phyloP scores from a whole-genome alignment of 495 filamentous ascomycete species.

The Trichoderma reesei region DNA sequence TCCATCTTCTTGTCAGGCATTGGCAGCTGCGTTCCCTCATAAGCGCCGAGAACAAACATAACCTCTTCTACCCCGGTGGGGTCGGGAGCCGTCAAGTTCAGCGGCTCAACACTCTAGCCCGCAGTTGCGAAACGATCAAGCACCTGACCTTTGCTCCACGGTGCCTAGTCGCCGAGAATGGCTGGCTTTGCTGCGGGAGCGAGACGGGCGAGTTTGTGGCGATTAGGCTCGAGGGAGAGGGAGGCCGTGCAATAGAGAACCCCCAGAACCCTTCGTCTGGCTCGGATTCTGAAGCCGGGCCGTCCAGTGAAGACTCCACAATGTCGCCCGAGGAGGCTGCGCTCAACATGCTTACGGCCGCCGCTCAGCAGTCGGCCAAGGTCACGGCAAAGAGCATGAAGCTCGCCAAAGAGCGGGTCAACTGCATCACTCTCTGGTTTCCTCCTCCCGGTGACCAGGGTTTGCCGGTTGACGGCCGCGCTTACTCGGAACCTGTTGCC shows the following conservation, averaged over 20 bases:
- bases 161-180: constrained; percentile 74
- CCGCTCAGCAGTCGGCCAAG: constrained; percentile 29
- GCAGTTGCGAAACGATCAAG: constrained; percentile 65
- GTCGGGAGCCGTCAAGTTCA: constrained; percentile 52
- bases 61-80: constrained; percentile 74
- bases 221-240: constrained; percentile 47
- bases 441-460: constrained; percentile 20
- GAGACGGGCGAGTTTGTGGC: constrained; percentile 77
- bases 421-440: constrained; percentile 48
- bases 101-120: constrained; percentile 58
- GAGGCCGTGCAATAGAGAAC: constrained; percentile 37
- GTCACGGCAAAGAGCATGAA: constrained; percentile 29
- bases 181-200: constrained; percentile 86
- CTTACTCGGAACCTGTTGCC: constrained; percentile 36
- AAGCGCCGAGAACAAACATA: constrained; percentile 62
- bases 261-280: constrained; percentile 49
- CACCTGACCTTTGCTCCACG: constrained; percentile 70
- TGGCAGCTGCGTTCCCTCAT: constrained; percentile 88
- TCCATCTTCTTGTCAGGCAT: constrained; percentile 46
- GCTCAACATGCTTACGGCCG: constrained; percentile 17
- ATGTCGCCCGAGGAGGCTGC: constrained; percentile 21
- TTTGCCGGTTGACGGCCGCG: constrained; percentile 16
- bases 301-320: not conserved
- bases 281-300: not conserved
- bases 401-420: constrained; percentile 41